Evolutionary conservation across 768 basidiomycete genomes (phyloP), one percentile per base, ranked within the genome.

Genomic region (Termitomyces heimii): DNA sequence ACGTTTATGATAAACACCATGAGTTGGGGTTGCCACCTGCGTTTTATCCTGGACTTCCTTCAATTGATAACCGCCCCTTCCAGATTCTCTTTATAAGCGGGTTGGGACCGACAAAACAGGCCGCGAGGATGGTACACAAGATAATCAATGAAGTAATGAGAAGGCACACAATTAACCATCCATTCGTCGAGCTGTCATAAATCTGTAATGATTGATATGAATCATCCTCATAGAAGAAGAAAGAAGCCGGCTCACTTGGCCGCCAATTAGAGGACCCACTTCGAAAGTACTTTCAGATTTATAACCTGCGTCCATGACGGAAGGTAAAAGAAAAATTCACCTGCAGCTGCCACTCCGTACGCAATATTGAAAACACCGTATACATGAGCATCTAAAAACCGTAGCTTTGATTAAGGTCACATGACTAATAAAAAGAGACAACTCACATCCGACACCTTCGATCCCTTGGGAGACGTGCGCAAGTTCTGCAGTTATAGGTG

Each of bases 341-440:
- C 65, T 46, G 81, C 71, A 34, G 83, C 78, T 31, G 86, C 88
- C 56, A 86, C 66, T 1, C 85, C 88, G 59, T 83, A 89, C 3
- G 82, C 82, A 12, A 90, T 65, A 70, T 89, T 92, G 66, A 88
- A 89, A 0, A 82, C 84, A 4, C 83, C 88, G 63, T 88, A 91
- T 3, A 87, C 77, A 63, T 90, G 88, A 0, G 80, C 88, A 68
- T 86, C 89, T 90, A 62, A 29, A 42, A 22, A 60, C 32, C n/a
- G 20, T 28, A 40, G 18, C 22, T 37, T 46, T 53, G 31, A 20
- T 40, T 18, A 1, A 34, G 39, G 3, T 5, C 34, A 34, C 10
- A 22, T 4, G 43, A 29, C 9, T 9, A 24, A 49, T 24, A 34
- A 35, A n/a, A 40, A 57, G 52, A 37, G 18, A 5, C 22, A 14